Base-by-base conservation (phyloP, 1,284 basidiomycete species). In the Irpex sp. region DNA sequence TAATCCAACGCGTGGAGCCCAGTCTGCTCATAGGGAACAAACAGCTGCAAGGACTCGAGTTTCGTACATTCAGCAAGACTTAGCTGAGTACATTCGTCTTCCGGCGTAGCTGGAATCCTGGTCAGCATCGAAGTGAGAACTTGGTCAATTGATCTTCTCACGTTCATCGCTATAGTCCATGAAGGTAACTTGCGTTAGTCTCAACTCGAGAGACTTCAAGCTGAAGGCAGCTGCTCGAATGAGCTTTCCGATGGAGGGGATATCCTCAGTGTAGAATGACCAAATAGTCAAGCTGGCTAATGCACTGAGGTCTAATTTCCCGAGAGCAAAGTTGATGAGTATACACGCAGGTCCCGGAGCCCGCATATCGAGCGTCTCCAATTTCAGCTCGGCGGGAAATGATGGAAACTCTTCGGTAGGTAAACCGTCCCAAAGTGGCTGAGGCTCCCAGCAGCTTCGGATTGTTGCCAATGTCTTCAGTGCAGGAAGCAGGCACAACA, bases 11-110 rank as follows among this genome's bases (percentile, higher is more conserved):
- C 54, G 1, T 60, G 57, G 8, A 11, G 7, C 1, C 8, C 19
- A 8, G 49, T 57, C 35, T 7, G 50, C 53, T 65, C 63, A 31
- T 50, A 21, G 1, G 61, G 50, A 9, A 65, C 49, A 43, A 59
- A 65, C 17, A 65, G 15, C n/a, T 13, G 43, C 19, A 65, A 31
- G 1, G 54, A 26, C 19, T 65, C 51, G 43, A 65, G 61, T 8
- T 39, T 33, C 15, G 17, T 33, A 36, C 63, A 65, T 19, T 62
- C 36, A 33, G 4, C 15, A 5, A 65, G 43, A 15, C 53, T 31
- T 17, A 65, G 31, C 39, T 15, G 5, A 15, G 36, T 50, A 54
- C 60, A 65, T 17, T 35, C 35, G 2, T 46, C 53, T 54, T 33
- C 51, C 1, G 54, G 57, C 7, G 7, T 21, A 19, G 51, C 61